These are phyloP conservation scores for Apiotrichum domesticum DNA, from an alignment of 1,284 basidiomycete genomes.

Conservation along the genomic window DNA sequence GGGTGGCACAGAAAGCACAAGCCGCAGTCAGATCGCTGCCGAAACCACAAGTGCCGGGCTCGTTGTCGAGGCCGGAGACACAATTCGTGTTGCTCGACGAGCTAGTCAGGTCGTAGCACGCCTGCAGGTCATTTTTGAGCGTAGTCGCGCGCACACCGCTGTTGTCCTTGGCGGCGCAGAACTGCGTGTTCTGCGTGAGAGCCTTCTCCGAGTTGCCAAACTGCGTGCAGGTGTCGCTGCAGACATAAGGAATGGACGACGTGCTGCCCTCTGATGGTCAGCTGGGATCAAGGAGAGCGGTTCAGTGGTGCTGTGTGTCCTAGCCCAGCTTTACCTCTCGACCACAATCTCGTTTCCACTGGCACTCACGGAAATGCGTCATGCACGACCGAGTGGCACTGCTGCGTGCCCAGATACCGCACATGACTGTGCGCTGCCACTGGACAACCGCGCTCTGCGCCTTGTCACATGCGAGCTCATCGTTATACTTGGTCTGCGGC, in stretches of 20 bases:
- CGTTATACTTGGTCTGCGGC: constrained; percentile 28
- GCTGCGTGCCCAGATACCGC: constrained; percentile 37
- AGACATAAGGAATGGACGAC: constrained; percentile 15
- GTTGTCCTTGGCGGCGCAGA: constrained; percentile 28
- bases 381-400: constrained; percentile 25
- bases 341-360: no score
- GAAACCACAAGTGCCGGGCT: constrained; percentile 48
- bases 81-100: constrained; percentile 26
- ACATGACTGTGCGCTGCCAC: constrained; percentile 41
- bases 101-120: no score
- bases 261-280: no score
- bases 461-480: constrained; percentile 39
- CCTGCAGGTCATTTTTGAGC: background rate
- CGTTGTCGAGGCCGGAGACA: constrained; percentile 44
- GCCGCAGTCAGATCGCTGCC: constrained; percentile 31
- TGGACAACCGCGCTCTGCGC: constrained; percentile 26
- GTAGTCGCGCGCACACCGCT: constrained; percentile 15
- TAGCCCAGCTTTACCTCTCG: no score
- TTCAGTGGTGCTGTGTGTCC: no score
- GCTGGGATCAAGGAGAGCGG: no score
- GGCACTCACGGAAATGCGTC: constrained; percentile 29
- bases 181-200: constrained; percentile 24
- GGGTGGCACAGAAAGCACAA: constrained; percentile 43
- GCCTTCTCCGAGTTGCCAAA: constrained; percentile 28
- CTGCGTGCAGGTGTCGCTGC: constrained; percentile 37